Percentiles rank a stretch among this genome's conserved stretches.
These are phyloP conservation scores for Botrytis aclada DNA, from an alignment of 2,329 filamentous ascomycete genomes.

Conservation along the genomic window DNA sequence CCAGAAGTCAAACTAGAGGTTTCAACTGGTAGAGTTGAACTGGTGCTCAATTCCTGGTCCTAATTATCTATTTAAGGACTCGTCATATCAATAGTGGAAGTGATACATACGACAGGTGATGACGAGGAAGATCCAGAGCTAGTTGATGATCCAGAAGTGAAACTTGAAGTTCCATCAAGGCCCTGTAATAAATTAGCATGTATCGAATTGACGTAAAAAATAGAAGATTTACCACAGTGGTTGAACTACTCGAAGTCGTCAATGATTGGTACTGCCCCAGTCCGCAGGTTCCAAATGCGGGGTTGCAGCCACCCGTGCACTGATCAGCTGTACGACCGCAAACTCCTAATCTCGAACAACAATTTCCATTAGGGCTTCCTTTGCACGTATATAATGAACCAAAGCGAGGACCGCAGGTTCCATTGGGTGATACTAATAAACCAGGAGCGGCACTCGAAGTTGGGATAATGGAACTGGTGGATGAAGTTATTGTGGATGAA, in stretches of 20 bases:
- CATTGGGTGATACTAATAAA: background rate
- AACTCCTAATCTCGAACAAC: conserved; percentile 1
- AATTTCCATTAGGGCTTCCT: background rate
- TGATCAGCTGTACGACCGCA: background rate
- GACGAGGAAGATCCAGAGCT: background rate
- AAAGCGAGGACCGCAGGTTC: background rate
- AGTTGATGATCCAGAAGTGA: background rate
- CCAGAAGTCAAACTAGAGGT: background rate
- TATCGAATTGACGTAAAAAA: background rate
- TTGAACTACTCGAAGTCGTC: background rate
- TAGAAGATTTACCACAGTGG: background rate
- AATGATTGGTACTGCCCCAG: background rate
- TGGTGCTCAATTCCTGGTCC: background rate
- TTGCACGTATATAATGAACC: background rate
- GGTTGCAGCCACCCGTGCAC: background rate
- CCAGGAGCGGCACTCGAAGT: background rate
- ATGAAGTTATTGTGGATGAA: background rate
- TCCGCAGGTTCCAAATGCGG: conserved; percentile 1
- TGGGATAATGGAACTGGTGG: background rate
- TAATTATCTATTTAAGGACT: background rate
- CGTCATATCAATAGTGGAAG: background rate
- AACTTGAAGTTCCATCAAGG: background rate
- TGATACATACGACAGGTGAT: background rate
- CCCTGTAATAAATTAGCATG: background rate
- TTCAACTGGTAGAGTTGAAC: background rate